Percentiles rank a stretch among this genome's conserved stretches.
phyloP scores from a whole-genome alignment of 441 rosid species.

The Brassica balearica region DNA sequence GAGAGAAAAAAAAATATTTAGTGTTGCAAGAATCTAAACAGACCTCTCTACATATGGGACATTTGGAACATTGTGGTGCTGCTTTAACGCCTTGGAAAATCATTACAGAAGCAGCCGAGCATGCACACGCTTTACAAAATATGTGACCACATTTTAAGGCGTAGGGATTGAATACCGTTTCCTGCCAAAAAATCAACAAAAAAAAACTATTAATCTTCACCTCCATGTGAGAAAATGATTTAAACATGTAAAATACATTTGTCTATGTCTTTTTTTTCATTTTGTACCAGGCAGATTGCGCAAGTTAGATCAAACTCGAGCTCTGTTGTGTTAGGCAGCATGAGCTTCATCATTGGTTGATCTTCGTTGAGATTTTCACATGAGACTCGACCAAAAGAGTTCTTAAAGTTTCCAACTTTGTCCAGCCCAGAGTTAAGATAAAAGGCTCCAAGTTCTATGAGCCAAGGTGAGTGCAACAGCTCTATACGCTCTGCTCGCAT shows the following conservation, averaged over 20 bases:
- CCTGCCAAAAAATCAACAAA: conserved; percentile 53
- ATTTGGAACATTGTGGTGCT: conserved; percentile 65
- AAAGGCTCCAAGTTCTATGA: conserved; percentile 90
- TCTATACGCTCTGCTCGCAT: conserved; percentile 83
- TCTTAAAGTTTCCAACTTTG: conserved; percentile 47
- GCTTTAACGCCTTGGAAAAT: conserved; percentile 73
- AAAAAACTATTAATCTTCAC: background rate
- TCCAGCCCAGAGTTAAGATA: conserved; percentile 69
- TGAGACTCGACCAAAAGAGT: conserved; percentile 57
- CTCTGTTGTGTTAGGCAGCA: conserved; percentile 61
- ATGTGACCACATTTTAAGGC: conserved; percentile 91
- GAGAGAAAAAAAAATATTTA: background rate
- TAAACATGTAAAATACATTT: background rate
- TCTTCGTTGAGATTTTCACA: conserved; percentile 57
- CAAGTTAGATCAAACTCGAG: conserved; percentile 80
- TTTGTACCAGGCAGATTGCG: conserved; percentile 79
- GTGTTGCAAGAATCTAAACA: conserved; percentile 27
- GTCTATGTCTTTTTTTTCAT: background rate
- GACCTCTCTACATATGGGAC: conserved; percentile 95
- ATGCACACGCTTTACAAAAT: conserved; percentile 86
- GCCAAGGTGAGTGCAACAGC: conserved; percentile 92
- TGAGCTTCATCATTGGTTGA: conserved; percentile 61
- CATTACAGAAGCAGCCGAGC: conserved; percentile 85
- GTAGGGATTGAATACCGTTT: conserved; percentile 78
- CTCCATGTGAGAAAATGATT: background rate